phyloP scores from a whole-genome alignment of 345 rosid species.

The Diplotaxis tenuifolia region DNA sequence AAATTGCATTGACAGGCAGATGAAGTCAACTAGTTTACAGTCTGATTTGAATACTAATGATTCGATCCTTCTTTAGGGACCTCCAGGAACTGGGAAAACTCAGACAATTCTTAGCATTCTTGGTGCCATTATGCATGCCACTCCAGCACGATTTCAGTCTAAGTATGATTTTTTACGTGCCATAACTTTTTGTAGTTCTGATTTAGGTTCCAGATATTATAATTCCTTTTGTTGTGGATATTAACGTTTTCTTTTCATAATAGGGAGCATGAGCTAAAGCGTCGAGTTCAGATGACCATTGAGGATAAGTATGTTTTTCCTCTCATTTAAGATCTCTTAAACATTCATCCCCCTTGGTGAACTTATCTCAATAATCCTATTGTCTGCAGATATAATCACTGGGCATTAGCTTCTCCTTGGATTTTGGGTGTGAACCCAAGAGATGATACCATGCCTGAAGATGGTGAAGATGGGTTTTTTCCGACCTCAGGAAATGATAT shows the following conservation, averaged over 20 bases:
- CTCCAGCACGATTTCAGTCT: slow-evolving; percentile 68
- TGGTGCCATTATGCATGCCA: slow-evolving; percentile 95
- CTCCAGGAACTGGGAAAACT: slow-evolving; percentile 99
- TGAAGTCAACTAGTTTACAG: background rate
- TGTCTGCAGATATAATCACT: slow-evolving; percentile 57
- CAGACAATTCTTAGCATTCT: slow-evolving; percentile 94
- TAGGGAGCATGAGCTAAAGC: slow-evolving; percentile 52
- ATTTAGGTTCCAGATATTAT: background rate
- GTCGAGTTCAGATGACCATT: slow-evolving; percentile 56
- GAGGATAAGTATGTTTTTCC: slow-evolving; percentile 69
- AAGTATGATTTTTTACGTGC: slow-evolving; percentile 47
- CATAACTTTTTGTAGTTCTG: background rate
- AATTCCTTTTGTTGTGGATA: slow-evolving; percentile 1
- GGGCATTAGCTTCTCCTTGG: slow-evolving; percentile 93
- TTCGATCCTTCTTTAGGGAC: slow-evolving; percentile 59
- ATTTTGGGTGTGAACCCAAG: slow-evolving; percentile 69
- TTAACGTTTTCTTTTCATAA: slow-evolving; percentile 9
- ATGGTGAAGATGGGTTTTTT: slow-evolving; percentile 88
- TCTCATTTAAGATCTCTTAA: slow-evolving; percentile 1
- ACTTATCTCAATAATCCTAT: background rate
- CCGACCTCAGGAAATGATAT: slow-evolving; percentile 86
- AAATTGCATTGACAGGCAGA: slow-evolving; percentile 18
- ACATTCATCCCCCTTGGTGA: background rate
- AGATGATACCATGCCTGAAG: slow-evolving; percentile 74
- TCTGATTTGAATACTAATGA: slow-evolving; percentile 9